Base-by-base conservation (phyloP, 2,329 filamentous ascomycete genomes). In the Ascochyta rabiei region DNA sequence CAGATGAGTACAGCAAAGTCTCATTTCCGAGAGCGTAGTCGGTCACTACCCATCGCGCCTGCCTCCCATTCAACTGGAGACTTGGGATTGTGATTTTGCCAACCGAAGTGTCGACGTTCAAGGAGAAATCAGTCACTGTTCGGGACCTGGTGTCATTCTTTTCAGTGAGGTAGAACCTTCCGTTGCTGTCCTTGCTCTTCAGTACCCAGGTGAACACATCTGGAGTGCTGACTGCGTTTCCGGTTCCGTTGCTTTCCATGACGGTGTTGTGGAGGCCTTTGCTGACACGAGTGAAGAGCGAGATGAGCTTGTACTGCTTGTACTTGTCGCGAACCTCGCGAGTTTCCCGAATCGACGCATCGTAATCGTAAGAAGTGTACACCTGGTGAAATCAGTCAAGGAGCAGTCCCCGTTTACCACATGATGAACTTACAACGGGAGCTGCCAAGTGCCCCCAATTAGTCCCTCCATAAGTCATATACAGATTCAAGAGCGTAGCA, bases 181-280 rank as follows among this genome's bases (percentile, higher is more conserved):
- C 77, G 34, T 77, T 53, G 0, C 79, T 80, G 31, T 81, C 76
- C 1, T 80, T 80, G 50, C 83, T 85, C 24, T 77, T 76, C 28
- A 85, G 69, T 9, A 79, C 78, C 81, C 81, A 83, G 1, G 80
- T 82, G 61, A 76, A 84, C 6, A 82, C 75, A 2, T 67, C 69
- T 0, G 68, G 48, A 19, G 77, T 70, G 44, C 67, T 69, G 39
- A 70, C 74, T 49, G 73, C 76, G 60, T 81, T 81, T 12, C 76
- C 76, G 0, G 82, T 84, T 1, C 83, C 82, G 56, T 84, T 85
- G 1, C 81, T 82, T 44, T 80, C 71, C 80, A 84, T 84, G 3
- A 80, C 62, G 1, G 82, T 83, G 49, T 82, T 78, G 15, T 82
- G 66, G 5, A 85, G 72, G 45, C 80, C 82, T 1, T 71, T 70